Evolutionary conservation across 441 rosid genomes (phyloP), one percentile per base, ranked within the genome.

Genomic region (Flueggea neowawraea): DNA sequence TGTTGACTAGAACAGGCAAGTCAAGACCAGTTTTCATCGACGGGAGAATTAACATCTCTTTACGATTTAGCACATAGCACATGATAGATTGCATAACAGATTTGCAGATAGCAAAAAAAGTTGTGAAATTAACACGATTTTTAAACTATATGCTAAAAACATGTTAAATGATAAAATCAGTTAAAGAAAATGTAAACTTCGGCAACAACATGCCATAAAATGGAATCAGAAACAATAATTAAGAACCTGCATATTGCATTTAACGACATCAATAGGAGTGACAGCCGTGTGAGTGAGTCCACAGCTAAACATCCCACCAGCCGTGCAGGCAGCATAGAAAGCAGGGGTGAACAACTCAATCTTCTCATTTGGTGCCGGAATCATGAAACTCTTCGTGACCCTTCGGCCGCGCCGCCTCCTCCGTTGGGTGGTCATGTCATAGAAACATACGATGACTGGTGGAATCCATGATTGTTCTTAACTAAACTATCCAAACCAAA

Each of bases 231-330:
- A 53, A 16, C 33, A 0, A 6, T n/a, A 4, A 2, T 0, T n/a
- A 0, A 5, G 45, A 45, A 91, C 98, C 96, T 95, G 99, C 99
- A 95, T 95, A 72, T 95, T 95, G 61, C 99, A 95, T 81, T 95
- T 95, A 88, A 95, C 97, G 15, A 95, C 87, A 76, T 95, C 99
- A 57, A 95, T 96, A 57, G 99, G 99, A 61, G 97, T 91, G 64
- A 95, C 85, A n/a, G 95, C 12, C 93, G 54, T 91, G 80, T 95
- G 99, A 70, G 99, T 95, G 55, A 86, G 82, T 52, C 99, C 98
- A 66, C 99, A 95, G 84, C 96, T 73, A 61, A 95, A 68, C 49
- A 74, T 82, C 11, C 98, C 98, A 58, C 97, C 99, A 61, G 54
- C 48, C 28, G 99, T 82, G 71, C 95, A 88, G 0, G 98, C 91